Conservation (phyloP, 441 rosid species). For the Erodium moschatum region DNA sequence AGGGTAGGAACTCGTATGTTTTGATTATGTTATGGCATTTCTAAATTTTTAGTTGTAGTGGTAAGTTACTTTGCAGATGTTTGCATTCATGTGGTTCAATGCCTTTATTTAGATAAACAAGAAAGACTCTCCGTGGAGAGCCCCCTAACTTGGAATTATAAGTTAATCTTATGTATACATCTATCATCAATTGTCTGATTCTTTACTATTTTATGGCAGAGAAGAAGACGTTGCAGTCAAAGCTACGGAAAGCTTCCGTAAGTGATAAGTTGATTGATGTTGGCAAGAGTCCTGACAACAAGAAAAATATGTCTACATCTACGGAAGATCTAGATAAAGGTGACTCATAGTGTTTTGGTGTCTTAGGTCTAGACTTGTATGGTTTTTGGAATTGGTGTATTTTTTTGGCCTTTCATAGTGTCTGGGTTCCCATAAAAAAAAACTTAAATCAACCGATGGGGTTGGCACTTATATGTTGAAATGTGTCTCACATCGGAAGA, state of each 20-base stretch:
- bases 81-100: neutral
- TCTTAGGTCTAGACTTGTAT: neutral
- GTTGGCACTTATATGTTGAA: neutral
- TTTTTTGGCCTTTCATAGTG: neutral
- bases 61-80: neutral
- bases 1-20: conserved; percentile 40
- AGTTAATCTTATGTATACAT: neutral
- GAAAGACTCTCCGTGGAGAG: no score
- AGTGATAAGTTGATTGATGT: conserved; percentile 42
- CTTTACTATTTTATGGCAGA: conserved; percentile 41
- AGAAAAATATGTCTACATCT: conserved; percentile 62
- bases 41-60: conserved; percentile 1
- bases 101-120: neutral
- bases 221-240: conserved; percentile 82
- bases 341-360: neutral
- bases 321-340: conserved; percentile 75
- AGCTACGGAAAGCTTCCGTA: conserved; percentile 61
- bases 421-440: conserved; percentile 1
- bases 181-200: conserved; percentile 16
- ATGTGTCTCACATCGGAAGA: no score
- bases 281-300: conserved; percentile 30
- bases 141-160: neutral
- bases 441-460: neutral
- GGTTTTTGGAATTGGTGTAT: neutral
- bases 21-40: neutral